A percentile compares a stretch with the other conserved stretches of the same genome.
Evolutionary conservation across 139 green algal genomes (phyloP).

Genomic region (Chlorella sp.): DNA sequence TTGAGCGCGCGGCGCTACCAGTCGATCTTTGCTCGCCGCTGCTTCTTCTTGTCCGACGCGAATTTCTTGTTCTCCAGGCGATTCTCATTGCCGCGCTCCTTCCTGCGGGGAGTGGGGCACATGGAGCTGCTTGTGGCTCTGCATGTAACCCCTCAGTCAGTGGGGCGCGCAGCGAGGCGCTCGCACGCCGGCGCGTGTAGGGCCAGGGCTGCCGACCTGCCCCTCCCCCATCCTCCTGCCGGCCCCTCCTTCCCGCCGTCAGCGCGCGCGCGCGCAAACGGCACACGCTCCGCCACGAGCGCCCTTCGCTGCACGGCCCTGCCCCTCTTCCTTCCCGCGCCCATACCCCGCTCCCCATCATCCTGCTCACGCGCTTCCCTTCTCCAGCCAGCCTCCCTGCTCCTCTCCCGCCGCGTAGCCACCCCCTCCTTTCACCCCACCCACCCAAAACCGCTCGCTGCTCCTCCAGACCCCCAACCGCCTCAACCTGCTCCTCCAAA

Average conservation of each 20-base stretch:
- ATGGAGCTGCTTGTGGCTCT: constrained; percentile 73
- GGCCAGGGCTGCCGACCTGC: background rate
- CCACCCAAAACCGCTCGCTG: background rate
- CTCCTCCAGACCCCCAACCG: too few relatives aligned
- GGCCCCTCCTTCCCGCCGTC: too few relatives aligned
- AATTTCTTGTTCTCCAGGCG: constrained; percentile 80
- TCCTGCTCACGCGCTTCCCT: too few relatives aligned
- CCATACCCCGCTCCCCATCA: too few relatives aligned
- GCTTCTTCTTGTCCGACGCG: constrained; percentile 76
- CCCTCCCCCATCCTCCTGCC: background rate
- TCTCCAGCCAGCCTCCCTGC: background rate
- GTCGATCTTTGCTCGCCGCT: constrained; percentile 70
- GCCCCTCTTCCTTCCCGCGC: too few relatives aligned
- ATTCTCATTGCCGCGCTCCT: constrained; percentile 77
- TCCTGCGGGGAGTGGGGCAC: constrained; percentile 58
- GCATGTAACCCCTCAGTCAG: background rate
- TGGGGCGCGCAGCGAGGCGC: background rate
- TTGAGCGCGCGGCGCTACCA: constrained; percentile 37
- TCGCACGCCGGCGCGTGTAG: background rate
- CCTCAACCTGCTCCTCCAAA: background rate
- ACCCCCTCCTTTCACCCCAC: background rate
- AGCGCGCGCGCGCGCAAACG: too few relatives aligned
- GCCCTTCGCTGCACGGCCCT: too few relatives aligned
- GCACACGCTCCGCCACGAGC: too few relatives aligned
- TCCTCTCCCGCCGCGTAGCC: background rate